Evolutionary conservation across 2,329 filamentous ascomycete genomes (phyloP), one percentile per base, ranked within the genome.

Genomic region (Dryadomyces quercus-mongolicae): DNA sequence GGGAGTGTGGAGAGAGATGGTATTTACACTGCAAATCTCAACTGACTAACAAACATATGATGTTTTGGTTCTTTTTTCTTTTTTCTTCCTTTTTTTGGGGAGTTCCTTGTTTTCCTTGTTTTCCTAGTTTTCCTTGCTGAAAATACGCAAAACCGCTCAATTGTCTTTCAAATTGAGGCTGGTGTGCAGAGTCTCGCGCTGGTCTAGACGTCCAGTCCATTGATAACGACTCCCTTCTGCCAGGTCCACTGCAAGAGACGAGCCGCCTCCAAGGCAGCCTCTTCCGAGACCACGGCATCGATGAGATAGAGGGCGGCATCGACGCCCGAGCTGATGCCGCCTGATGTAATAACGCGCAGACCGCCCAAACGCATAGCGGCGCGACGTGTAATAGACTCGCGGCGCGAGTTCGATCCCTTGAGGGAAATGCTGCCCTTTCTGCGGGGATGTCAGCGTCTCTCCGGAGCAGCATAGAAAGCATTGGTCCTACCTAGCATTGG

Each of bases 301-400:
- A 94, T 84, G 66, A 95, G 76, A 73, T 95, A 93, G 72, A 94
- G 72, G 61, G 85, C 77, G 54, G 89, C 89, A 74, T 95, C 89
- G 54, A 94, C 74, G 66, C 89, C 88, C 69, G 85, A 83, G 66
- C 83, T 85, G 61, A 88, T 76, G 60, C 88, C 89, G 61, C 87
- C 87, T 60, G 81, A 80, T 59, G 89, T 95, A 64, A 95, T 83
- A 60, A 95, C 84, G 60, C 88, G 75, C 58, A 81, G 75, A 55
- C 78, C 79, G 61, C 80, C 78, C 50, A 90, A 78, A 60, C 84
- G 80, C 80, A 91, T 84, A 62, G 84, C 82, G 51, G 84, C 84
- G 64, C 88, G 84, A 63, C 88, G 83, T 62, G 84, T 81, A 65
- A 90, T 88, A 47, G 85, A 90, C 75, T 93, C 88, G 63, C 86